Evolutionary conservation across 192 early-diverging fungal species (phyloP), one percentile per base, ranked within the genome.

Genomic region (Coemansia sp.): DNA sequence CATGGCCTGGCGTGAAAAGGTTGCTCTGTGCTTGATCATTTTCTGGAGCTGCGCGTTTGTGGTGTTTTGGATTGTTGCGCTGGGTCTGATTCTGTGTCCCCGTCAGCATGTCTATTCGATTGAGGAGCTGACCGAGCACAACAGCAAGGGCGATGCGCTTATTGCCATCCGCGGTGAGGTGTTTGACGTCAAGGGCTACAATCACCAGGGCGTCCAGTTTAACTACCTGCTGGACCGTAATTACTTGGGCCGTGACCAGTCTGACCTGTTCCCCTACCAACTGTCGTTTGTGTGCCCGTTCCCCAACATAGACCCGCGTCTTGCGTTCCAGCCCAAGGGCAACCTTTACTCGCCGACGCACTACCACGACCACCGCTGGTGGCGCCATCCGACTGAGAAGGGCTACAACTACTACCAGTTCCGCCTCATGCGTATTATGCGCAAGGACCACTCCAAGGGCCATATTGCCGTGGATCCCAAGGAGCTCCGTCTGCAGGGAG

Each of bases 1-100:
- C 34, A 81, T 91, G 73, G 97, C 97, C 7, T 99, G 97, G 97
- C 83, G 97, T 48, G 97, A 99, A 64, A 97, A 99, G 66, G 80
- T 95, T 8, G 89, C 97, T 1, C 78, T 99, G 23, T 93, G 91
- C 57, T 56, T 89, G 53, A 67, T 97, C 47, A 91, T 96, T 30
- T 74, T 86, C 17, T 80, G 91, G 34, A 60, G 94, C 48, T 90
- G 87, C 17, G 78, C 57, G 13, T 64, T 87, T 59, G 84, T 94
- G 38, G 78, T 97, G 29, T 94, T 95, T 68, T 87, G 93, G 58
- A 90, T 92, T 30, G 87, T 80, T 4, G 80, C 81, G 20, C 77
- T 89, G 44, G 88, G 89, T n/a, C 61, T 78, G 37, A 63, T 89
- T 30, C 67, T 91, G 41, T 92, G 88, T 61, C 89, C 88, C 5